A percentile compares a stretch with the other conserved stretches of the same genome.
phyloP scores from a whole-genome alignment of 2,329 filamentous ascomycete species.

The Paraphoma chrysanthemicola region DNA sequence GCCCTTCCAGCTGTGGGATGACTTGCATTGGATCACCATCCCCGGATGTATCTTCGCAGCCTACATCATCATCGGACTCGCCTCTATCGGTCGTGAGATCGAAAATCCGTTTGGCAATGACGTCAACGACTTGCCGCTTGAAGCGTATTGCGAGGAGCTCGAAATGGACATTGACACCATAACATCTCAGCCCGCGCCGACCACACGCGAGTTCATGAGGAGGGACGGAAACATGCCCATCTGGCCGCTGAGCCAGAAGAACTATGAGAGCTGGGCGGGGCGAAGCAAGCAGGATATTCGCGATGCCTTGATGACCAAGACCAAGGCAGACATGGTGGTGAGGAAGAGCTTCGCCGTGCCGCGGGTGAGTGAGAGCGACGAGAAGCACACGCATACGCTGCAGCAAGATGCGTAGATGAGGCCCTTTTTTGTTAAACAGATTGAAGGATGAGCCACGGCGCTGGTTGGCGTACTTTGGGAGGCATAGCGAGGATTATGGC shows the following conservation, averaged over 20 bases:
- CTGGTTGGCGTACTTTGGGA: background rate
- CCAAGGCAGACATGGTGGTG: constrained; percentile 43
- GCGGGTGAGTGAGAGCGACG: constrained; percentile 26
- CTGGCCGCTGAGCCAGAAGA: constrained; percentile 60
- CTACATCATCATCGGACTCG: constrained; percentile 84
- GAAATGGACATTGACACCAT: constrained; percentile 77
- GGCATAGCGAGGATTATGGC: background rate
- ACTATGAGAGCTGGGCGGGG: constrained; percentile 47
- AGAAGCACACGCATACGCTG: constrained; percentile 23
- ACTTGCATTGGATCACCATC: constrained; percentile 76
- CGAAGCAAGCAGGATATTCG: constrained; percentile 51
- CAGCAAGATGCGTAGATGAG: constrained; percentile 14
- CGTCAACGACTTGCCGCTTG: constrained; percentile 72
- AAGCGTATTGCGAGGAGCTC: constrained; percentile 78
- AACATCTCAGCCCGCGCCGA: constrained; percentile 63
- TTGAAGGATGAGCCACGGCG: background rate
- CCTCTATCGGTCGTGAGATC: constrained; percentile 79
- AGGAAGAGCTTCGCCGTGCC: constrained; percentile 36
- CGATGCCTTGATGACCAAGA: constrained; percentile 53
- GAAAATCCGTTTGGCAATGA: constrained; percentile 87
- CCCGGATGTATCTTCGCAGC: constrained; percentile 75
- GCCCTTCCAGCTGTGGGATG: constrained; percentile 76
- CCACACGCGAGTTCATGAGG: constrained; percentile 60
- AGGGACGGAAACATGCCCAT: constrained; percentile 60
- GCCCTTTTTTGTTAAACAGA: background rate